These are phyloP conservation scores for Acanthamoeba lenticulata DNA, from an alignment of 208 protist genomes.

Conservation along the genomic window DNA sequence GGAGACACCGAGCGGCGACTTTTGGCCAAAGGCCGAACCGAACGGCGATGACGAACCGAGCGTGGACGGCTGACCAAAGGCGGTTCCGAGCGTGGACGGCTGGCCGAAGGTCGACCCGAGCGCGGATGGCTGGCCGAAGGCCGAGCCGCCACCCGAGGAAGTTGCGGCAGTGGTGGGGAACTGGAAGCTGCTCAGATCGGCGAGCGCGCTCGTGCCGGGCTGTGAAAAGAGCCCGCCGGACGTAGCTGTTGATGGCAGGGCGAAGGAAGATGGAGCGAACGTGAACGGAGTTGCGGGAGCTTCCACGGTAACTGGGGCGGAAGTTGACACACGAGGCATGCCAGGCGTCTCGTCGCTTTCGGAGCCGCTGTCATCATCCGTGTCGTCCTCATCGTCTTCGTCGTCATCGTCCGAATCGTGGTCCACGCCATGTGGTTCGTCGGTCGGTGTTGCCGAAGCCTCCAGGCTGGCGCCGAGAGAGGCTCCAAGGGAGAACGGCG, in stretches of 20 bases:
- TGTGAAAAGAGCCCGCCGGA: not conserved
- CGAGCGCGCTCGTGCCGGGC: not conserved
- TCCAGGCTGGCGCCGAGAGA: not conserved
- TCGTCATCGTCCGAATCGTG: not conserved
- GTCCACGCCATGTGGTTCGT: not conserved
- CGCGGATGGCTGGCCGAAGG: not conserved
- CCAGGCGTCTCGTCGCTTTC: not conserved
- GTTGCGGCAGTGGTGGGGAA: not conserved
- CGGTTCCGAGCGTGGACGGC: not conserved
- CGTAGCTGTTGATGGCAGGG: not conserved
- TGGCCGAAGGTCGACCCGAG: not conserved
- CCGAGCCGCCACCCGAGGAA: not conserved
- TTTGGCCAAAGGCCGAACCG: not conserved
- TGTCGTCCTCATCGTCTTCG: not conserved
- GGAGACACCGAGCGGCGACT: not conserved
- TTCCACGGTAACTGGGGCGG: too few species aligned
- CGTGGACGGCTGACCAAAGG: not conserved
- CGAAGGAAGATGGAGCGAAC: not conserved
- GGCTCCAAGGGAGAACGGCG: not conserved
- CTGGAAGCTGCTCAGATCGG: too few species aligned
- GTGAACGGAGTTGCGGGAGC: not conserved
- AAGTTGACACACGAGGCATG: too few species aligned
- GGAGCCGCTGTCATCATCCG: not conserved
- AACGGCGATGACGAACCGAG: not conserved
- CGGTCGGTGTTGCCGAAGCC: not conserved